phyloP scores from a whole-genome alignment of 1,284 basidiomycete genomes.

The Boletellus deceptivus region DNA sequence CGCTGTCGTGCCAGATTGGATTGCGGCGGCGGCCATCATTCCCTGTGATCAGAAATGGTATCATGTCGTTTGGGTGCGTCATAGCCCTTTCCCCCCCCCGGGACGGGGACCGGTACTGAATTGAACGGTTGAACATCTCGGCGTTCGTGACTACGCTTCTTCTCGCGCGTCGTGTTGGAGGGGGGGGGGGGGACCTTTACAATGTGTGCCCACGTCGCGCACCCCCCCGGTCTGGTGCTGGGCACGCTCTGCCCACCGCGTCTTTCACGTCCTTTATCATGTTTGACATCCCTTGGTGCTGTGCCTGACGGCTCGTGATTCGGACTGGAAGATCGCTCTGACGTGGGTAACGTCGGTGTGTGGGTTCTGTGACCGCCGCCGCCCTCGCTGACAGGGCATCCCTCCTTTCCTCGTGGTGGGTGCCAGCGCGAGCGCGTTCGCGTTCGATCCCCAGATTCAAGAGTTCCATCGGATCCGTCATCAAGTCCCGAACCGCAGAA shows the following conservation, averaged over 20 bases:
- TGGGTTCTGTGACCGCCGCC: conserved; percentile 10
- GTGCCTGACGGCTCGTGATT: conserved; percentile 13
- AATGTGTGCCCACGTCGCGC: no score
- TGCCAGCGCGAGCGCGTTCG: not conserved
- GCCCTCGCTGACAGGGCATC: conserved; percentile 4
- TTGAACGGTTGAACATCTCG: no score
- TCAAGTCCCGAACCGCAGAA: no score
- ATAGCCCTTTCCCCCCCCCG: no score
- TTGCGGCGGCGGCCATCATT: conserved; percentile 18
- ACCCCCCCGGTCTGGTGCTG: no score
- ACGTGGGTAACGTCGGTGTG: conserved; percentile 22
- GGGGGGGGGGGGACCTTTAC: no score
- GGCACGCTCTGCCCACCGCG: no score
- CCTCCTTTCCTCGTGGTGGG: conserved; percentile 15
- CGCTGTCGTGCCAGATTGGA: no score
- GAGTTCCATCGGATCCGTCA: no score
- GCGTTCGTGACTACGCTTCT: conserved; percentile 1
- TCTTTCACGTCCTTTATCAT: conserved; percentile 23
- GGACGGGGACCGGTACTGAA: not conserved
- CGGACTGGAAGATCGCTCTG: not conserved
- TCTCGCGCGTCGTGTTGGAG: conserved; percentile 18
- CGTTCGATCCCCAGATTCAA: conserved; percentile 12
- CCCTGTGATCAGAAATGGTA: conserved; percentile 19
- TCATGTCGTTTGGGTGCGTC: conserved; percentile 23
- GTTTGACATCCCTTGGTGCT: conserved; percentile 27